Base-by-base conservation (phyloP, 257 asterid species). In the Solanum microdontum region DNA sequence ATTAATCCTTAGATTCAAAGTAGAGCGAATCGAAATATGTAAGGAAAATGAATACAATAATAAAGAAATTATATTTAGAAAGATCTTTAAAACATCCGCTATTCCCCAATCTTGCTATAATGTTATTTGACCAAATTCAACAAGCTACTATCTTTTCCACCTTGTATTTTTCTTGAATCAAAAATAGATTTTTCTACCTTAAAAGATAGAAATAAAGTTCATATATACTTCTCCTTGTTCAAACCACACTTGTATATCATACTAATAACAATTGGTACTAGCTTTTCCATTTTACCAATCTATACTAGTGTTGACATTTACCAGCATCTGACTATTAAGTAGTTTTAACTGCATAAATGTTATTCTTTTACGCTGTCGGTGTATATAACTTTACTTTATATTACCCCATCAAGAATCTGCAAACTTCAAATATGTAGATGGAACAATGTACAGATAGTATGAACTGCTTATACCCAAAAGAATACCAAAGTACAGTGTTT, bases 391-490 rank as follows among this genome's bases (percentile, higher is more conserved):
- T 6, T 37, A 75, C 60, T 12, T 76, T 0, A 76, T n/a, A 76
- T 14, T 26, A 77, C n/a, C 28, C 23, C 4, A 26, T 2, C n/a
- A 24, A 7, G 64, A 73, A 77, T 77, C 48, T 69, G 39, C 68
- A 45, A 84, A 83, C 88, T 87, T 45, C 55, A 69, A 70, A 60
- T 40, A 43, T 62, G 62, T 10, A 48, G 40, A 80, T 80, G 68
- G 26, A 5, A 80, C 7, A 43, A 82, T 28, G 85, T 82, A 82
- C 69, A 82, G 72, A 89, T 86, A 82, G 19, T 69, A 84, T 69
- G 37, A 88, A 80, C 87, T 55, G 90, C 82, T 89, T 86, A 91
- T 91, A 89, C 84, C 88, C 88, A 84, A 90, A 86, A 86, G 43
- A 74, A 51, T 84, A 88, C 86, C 43, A 87, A 79, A 83, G 85